These are phyloP conservation scores for Annulohypoxylon nitens DNA, from an alignment of 495 filamentous ascomycete genomes.

Conservation along the genomic window DNA sequence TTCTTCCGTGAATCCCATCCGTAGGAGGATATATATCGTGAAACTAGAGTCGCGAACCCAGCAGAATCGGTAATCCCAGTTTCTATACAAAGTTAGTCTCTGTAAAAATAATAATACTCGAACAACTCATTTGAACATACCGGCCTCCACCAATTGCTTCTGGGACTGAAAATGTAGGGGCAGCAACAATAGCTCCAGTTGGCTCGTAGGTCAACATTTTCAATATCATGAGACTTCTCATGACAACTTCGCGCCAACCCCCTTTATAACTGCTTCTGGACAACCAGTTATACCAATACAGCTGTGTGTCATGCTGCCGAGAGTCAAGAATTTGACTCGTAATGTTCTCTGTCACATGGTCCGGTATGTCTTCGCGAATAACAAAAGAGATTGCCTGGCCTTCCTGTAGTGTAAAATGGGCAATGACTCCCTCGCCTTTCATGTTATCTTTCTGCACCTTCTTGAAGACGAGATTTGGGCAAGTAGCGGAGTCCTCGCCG, in stretches of 20 bases:
- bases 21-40: conserved; percentile 80
- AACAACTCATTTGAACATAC: conserved; percentile 42
- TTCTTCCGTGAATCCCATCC: conserved; percentile 79
- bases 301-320: conserved; percentile 74
- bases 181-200: conserved; percentile 63
- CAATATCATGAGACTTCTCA: conserved; percentile 75
- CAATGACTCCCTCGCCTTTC: conserved; percentile 71
- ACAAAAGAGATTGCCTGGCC: conserved; percentile 77
- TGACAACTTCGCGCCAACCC: conserved; percentile 76
- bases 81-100: conserved; percentile 56
- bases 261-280: conserved; percentile 76
- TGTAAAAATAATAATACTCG: neutral
- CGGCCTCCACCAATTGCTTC: conserved; percentile 76
- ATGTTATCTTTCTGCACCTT: conserved; percentile 65
- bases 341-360: conserved; percentile 65
- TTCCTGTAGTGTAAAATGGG: conserved; percentile 68
- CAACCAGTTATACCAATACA: conserved; percentile 79
- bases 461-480: conserved; percentile 63
- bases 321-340: conserved; percentile 66
- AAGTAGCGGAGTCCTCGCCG: conserved; percentile 61
- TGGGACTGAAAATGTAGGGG: conserved; percentile 73
- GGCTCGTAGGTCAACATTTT: conserved; percentile 77
- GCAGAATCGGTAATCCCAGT: conserved; percentile 82
- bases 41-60: conserved; percentile 83
- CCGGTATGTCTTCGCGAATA: conserved; percentile 67